Evolutionary conservation across 495 filamentous ascomycete species (phyloP).

Genomic region (Penicillium pulvis): DNA sequence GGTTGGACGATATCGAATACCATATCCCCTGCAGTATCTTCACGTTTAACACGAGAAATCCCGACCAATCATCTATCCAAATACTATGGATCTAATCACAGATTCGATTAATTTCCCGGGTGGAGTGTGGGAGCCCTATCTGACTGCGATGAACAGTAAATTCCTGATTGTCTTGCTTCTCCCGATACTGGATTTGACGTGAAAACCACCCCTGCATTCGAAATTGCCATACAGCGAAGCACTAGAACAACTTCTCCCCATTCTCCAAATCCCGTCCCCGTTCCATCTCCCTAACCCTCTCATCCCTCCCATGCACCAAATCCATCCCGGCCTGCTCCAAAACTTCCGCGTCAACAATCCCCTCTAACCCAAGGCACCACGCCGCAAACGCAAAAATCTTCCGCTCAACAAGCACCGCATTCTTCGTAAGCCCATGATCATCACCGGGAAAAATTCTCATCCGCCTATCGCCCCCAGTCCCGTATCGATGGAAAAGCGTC

Average conservation of each 20-base stretch:
- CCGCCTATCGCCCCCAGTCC: not conserved
- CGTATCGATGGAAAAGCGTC: not conserved
- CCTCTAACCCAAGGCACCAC: slow-evolving; percentile 24
- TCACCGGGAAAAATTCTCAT: slow-evolving; percentile 19
- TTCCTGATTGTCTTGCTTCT: too few relatives aligned
- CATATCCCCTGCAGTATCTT: too few relatives aligned
- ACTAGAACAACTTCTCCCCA: slow-evolving; percentile 9
- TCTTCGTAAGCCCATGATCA: slow-evolving; percentile 42
- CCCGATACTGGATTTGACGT: too few relatives aligned
- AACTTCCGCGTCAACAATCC: slow-evolving; percentile 30
- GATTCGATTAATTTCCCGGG: too few relatives aligned
- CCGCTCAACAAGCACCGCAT: slow-evolving; percentile 34
- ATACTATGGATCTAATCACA: too few relatives aligned
- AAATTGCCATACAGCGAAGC: too few relatives aligned
- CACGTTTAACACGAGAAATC: too few relatives aligned
- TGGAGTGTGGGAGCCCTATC: too few relatives aligned
- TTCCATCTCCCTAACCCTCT: not conserved
- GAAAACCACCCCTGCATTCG: too few relatives aligned
- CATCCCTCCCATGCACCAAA: slow-evolving; percentile 11
- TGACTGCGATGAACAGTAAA: too few relatives aligned
- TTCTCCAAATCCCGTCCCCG: not conserved
- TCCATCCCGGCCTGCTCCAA: slow-evolving; percentile 33
- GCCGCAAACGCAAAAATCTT: slow-evolving; percentile 41
- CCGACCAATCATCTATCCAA: too few relatives aligned
- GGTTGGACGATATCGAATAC: too few relatives aligned